Evolutionary conservation across 257 asterid species (phyloP).

Genomic region (Handroanthus guayacan): DNA sequence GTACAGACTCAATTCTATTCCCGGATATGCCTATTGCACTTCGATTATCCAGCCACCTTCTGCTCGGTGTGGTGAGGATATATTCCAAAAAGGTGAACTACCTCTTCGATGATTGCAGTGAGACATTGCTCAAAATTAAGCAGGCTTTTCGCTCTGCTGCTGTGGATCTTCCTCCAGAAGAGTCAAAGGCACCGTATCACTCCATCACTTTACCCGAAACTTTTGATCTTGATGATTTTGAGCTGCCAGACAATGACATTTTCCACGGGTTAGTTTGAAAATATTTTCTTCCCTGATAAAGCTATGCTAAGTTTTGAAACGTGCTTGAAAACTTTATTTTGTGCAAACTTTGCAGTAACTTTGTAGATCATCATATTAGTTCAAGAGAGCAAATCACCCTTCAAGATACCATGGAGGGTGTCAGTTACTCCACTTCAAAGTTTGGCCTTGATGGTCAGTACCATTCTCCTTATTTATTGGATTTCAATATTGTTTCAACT

Average conservation of each 20-base stretch:
- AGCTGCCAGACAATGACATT: slow-evolving; percentile 92
- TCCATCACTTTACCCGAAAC: slow-evolving; percentile 98
- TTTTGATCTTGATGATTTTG: slow-evolving; percentile 98
- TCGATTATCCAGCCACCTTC: slow-evolving; percentile 97
- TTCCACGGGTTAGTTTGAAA: slow-evolving; percentile 76
- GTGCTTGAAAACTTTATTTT: slow-evolving; percentile 2
- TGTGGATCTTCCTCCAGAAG: slow-evolving; percentile 98
- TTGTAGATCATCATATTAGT: slow-evolving; percentile 94
- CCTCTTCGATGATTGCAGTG: slow-evolving; percentile 98
- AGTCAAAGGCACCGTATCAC: slow-evolving; percentile 97
- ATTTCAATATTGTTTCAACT: slow-evolving; percentile 1
- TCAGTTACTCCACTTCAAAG: slow-evolving; percentile 80
- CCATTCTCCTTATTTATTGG: slow-evolving; percentile 9
- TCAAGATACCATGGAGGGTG: slow-evolving; percentile 91
- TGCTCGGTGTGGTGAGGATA: slow-evolving; percentile 98
- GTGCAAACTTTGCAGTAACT: slow-evolving; percentile 70
- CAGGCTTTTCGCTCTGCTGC: slow-evolving; percentile 99
- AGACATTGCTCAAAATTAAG: slow-evolving; percentile 89
- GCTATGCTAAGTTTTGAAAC: not conserved
- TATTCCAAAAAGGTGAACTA: slow-evolving; percentile 92
- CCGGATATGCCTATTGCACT: slow-evolving; percentile 99
- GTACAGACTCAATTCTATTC: slow-evolving; percentile 88
- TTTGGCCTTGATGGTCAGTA: slow-evolving; percentile 97
- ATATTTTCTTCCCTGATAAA: slow-evolving; percentile 14
- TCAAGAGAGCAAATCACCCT: slow-evolving; percentile 98